Evolutionary conservation across 2,329 filamentous ascomycete genomes (phyloP).

Genomic region (Fonsecaea pedrosoi): DNA sequence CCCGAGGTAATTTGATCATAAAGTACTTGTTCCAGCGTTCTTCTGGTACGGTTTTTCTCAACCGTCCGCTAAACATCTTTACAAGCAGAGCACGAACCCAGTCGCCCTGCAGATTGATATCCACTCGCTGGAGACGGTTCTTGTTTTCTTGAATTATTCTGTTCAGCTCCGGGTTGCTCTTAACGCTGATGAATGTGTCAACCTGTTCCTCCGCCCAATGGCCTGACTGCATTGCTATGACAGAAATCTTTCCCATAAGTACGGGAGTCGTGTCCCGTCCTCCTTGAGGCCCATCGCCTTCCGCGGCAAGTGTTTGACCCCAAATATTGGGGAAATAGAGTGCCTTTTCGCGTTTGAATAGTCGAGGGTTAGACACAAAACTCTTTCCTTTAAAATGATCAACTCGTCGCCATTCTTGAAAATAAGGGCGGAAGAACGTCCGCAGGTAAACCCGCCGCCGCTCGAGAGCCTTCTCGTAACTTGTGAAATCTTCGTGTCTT

Average conservation of each 20-base stretch:
- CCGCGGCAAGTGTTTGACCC: conserved; percentile 71
- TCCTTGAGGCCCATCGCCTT: conserved; percentile 52
- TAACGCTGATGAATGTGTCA: conserved; percentile 70
- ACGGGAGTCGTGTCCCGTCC: conserved; percentile 75
- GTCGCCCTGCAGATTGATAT: conserved; percentile 89
- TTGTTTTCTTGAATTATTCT: conserved; percentile 61
- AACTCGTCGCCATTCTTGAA: conserved; percentile 92
- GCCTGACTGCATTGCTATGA: conserved; percentile 82
- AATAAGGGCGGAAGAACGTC: conserved; percentile 86
- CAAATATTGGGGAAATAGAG: conserved; percentile 93
- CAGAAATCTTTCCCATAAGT: conserved; percentile 73
- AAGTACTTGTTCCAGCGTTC: conserved; percentile 66
- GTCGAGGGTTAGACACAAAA: conserved; percentile 81
- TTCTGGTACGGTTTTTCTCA: conserved; percentile 56
- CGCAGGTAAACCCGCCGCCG: conserved; percentile 78
- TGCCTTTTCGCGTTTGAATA: conserved; percentile 81
- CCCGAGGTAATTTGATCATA: conserved; percentile 54
- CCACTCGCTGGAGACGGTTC: conserved; percentile 74
- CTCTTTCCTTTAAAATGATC: conserved; percentile 85
- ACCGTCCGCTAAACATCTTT: conserved; percentile 58
- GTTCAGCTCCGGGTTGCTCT: conserved; percentile 73
- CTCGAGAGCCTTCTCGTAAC: conserved; percentile 83
- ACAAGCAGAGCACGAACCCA: conserved; percentile 66
- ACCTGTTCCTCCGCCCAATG: conserved; percentile 86
- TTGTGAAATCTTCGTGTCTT: conserved; percentile 77